These are phyloP conservation scores for Collybia mongolica DNA, from an alignment of 768 basidiomycete species.

Conservation along the genomic window DNA sequence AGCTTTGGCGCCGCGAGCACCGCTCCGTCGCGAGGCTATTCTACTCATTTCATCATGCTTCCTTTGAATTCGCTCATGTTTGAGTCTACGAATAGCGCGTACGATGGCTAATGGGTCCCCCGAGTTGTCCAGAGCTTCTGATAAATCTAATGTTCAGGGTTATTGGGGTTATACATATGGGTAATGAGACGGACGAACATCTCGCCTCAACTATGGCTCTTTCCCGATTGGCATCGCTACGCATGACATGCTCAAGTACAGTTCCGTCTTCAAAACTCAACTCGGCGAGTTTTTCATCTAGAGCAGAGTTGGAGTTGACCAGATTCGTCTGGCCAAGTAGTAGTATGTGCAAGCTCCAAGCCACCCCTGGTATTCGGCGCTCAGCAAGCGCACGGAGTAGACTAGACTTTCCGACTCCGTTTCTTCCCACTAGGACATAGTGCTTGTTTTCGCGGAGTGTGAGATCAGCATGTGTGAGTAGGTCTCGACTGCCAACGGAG, in stretches of 20 bases:
- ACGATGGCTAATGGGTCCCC: conserved; percentile 22
- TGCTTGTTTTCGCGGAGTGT: conserved; percentile 46
- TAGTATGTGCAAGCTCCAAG: conserved; percentile 37
- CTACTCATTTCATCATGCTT: conserved; percentile 37
- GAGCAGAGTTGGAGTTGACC: conserved; percentile 14
- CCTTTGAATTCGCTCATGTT: conserved; percentile 21
- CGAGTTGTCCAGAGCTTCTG: conserved; percentile 23
- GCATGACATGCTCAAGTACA: conserved; percentile 39
- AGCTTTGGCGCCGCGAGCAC: conserved; percentile 56
- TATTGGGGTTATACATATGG: not conserved
- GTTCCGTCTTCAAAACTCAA: conserved; percentile 15
- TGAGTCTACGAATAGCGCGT: conserved; percentile 23
- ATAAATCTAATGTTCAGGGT: conserved; percentile 7
- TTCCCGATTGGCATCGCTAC: conserved; percentile 37
- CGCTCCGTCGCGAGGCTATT: conserved; percentile 50
- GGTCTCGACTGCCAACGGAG: conserved; percentile 47
- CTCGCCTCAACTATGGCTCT: conserved; percentile 26
- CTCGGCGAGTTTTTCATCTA: conserved; percentile 16
- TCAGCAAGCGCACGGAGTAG: conserved; percentile 41
- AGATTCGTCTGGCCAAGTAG: conserved; percentile 41
- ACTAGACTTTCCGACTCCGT: conserved; percentile 54
- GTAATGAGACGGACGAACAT: conserved; percentile 17
- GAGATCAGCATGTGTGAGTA: conserved; percentile 52
- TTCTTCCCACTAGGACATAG: conserved; percentile 56
- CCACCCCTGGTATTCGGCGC: conserved; percentile 47